A percentile compares a stretch with the other conserved stretches of the same genome.
phyloP scores from a whole-genome alignment of 2,329 filamentous ascomycete genomes.

The Blastomyces emzantsi region DNA sequence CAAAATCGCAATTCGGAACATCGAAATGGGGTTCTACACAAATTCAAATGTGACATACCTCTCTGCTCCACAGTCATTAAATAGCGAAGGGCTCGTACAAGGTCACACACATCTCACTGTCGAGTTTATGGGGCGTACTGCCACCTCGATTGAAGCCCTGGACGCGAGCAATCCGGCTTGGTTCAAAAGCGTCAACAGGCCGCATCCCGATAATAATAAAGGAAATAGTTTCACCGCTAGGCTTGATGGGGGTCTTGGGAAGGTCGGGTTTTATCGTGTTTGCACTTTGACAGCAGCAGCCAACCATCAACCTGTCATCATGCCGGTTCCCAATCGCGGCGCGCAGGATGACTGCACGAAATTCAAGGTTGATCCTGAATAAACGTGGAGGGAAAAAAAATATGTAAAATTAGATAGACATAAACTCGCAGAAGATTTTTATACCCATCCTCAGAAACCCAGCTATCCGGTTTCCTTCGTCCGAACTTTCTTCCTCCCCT shows the following conservation, averaged over 20 bases:
- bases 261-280: slow-evolving; percentile 53
- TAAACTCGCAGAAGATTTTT: neutral
- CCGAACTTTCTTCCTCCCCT: neutral
- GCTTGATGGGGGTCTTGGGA: slow-evolving; percentile 46
- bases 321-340: slow-evolving; percentile 59
- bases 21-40: slow-evolving; percentile 44
- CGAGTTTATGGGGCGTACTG: slow-evolving; percentile 36
- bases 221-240: slow-evolving; percentile 23
- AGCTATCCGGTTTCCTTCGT: neutral
- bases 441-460: neutral
- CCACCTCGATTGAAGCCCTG: slow-evolving; percentile 46
- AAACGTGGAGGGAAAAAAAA: too few species aligned
- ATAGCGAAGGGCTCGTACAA: slow-evolving; percentile 29
- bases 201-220: slow-evolving; percentile 33
- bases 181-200: slow-evolving; percentile 60
- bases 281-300: slow-evolving; percentile 56
- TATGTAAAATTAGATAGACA: neutral
- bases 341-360: slow-evolving; percentile 57
- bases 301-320: slow-evolving; percentile 58
- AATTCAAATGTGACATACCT: slow-evolving; percentile 47
- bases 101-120: slow-evolving; percentile 38
- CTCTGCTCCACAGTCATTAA: slow-evolving; percentile 44
- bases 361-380: slow-evolving; percentile 28
- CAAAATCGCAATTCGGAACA: slow-evolving; percentile 38
- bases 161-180: slow-evolving; percentile 50